Conservation (phyloP, 2,329 filamentous ascomycete species). For the Dactylonectria estremocensis region DNA sequence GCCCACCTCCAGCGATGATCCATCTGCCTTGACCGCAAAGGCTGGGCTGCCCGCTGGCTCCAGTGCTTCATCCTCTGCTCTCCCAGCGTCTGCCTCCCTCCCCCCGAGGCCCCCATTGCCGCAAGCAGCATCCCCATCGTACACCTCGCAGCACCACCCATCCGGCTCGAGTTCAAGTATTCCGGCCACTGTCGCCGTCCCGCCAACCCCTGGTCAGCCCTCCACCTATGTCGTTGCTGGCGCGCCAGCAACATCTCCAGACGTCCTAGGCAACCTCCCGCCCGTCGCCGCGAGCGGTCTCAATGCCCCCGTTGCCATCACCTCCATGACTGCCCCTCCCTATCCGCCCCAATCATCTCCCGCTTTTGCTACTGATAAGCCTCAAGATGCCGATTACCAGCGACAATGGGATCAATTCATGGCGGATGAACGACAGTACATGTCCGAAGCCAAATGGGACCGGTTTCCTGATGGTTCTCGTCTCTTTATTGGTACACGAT, state of each 20-base stretch:
- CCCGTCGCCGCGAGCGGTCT: conserved; percentile 49
- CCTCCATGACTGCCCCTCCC: conserved; percentile 51
- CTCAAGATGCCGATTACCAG: conserved; percentile 67
- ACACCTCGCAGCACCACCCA: conserved; percentile 57
- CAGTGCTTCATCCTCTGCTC: conserved; percentile 52
- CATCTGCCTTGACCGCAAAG: conserved; percentile 45
- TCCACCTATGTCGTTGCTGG: conserved; percentile 53
- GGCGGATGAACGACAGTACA: conserved; percentile 80
- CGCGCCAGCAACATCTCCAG: conserved; percentile 52
- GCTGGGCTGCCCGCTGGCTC: conserved; percentile 47
- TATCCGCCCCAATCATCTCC: conserved; percentile 50
- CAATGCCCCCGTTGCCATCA: conserved; percentile 47
- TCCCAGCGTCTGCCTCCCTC: conserved; percentile 60
- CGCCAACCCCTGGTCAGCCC: conserved; percentile 52
- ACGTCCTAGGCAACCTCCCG: conserved; percentile 51
- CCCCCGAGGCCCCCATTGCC: conserved; percentile 63
- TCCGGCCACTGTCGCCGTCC: conserved; percentile 46
- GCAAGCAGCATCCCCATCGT: conserved; percentile 55
- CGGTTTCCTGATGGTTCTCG: conserved; percentile 83
- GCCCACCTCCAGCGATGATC: conserved; percentile 50
- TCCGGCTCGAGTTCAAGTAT: conserved; percentile 51
- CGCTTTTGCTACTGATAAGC: conserved; percentile 49
- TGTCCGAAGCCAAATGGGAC: conserved; percentile 85
- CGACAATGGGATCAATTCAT: conserved; percentile 81
- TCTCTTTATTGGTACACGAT: conserved; percentile 81